Conservation (phyloP, 192 early-diverging fungal species). For the Entomortierella chlamydospora region DNA sequence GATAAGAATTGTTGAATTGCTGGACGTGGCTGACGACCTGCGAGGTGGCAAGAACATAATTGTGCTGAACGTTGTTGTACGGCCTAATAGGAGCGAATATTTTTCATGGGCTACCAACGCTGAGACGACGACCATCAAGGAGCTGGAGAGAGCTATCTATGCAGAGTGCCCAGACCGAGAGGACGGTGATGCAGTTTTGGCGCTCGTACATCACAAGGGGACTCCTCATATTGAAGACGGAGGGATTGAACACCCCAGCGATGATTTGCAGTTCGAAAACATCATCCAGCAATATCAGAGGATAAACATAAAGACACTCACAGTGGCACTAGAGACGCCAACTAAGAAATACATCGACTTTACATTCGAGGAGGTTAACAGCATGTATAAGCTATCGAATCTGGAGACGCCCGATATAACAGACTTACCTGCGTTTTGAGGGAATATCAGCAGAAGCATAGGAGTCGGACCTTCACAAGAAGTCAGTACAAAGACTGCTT, state of each 20-base stretch:
- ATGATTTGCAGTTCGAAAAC: slow-evolving; percentile 13
- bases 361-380: slow-evolving; percentile 25
- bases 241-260: slow-evolving; percentile 17
- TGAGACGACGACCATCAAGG: slow-evolving; percentile 15
- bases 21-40: slow-evolving; percentile 13
- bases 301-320: slow-evolving; percentile 25
- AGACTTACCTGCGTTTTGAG: slow-evolving; percentile 9
- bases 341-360: slow-evolving; percentile 28
- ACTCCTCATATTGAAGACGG: slow-evolving; percentile 18
- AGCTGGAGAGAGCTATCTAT: slow-evolving; percentile 16
- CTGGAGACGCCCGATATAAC: slow-evolving; percentile 5
- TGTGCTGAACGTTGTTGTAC: slow-evolving; percentile 15
- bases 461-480: slow-evolving; percentile 13
- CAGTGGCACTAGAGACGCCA: slow-evolving; percentile 36
- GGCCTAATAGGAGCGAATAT: slow-evolving; percentile 15
- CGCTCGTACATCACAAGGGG: slow-evolving; percentile 11
- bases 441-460: slow-evolving; percentile 13
- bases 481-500: slow-evolving; percentile 17
- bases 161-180: slow-evolving; percentile 13
- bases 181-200: slow-evolving; percentile 26
- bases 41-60: slow-evolving; percentile 22
- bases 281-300: slow-evolving; percentile 14
- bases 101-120: slow-evolving; percentile 24
- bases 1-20: slow-evolving; percentile 12
- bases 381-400: slow-evolving; percentile 18